Conservation (phyloP, 129 eudicot species). For the Heracleum sosnowskyi region DNA sequence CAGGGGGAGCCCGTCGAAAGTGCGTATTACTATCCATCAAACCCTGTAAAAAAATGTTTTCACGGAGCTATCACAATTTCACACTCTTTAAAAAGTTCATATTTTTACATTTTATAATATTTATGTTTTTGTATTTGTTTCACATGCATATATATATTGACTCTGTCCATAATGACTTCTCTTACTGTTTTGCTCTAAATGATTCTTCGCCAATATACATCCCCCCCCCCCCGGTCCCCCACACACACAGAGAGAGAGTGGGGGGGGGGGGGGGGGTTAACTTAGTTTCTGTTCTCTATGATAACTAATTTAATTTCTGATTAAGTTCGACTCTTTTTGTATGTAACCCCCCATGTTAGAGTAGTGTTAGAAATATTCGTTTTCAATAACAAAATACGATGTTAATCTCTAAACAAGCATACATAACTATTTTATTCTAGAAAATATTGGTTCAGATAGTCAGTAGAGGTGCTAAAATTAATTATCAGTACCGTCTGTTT, state of each 20-base stretch:
- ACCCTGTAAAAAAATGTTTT: not conserved
- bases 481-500: not conserved
- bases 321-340: not conserved
- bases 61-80: not conserved
- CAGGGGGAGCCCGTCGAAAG: conserved; percentile 95
- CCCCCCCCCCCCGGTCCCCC: not conserved
- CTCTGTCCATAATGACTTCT: not conserved
- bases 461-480: not conserved
- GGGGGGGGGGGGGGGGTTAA: no score
- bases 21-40: conserved; percentile 18
- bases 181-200: not conserved
- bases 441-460: not conserved
- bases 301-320: not conserved
- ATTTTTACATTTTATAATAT: not conserved
- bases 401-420: not conserved
- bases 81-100: not conserved
- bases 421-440: not conserved
- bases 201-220: no score
- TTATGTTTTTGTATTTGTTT: not conserved
- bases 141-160: not conserved
- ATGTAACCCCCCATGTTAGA: not conserved
- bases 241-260: no score
- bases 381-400: not conserved
- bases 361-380: not conserved
- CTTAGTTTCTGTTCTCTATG: no score